Evolutionary conservation across 164 flowering plant species (phyloP).

Genomic region (Cinnamomum micranthum): DNA sequence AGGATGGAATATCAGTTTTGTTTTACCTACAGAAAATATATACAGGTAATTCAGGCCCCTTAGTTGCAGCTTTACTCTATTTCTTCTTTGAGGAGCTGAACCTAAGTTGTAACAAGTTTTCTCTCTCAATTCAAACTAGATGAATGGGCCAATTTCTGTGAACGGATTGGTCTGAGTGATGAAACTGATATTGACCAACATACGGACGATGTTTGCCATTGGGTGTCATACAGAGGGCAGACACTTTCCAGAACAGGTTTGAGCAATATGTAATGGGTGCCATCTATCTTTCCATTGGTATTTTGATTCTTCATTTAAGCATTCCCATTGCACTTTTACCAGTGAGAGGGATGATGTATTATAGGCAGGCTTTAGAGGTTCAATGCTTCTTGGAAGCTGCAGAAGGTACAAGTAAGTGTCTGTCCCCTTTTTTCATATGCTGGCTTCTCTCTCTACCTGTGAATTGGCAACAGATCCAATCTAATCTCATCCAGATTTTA

Average conservation of each 20-base stretch:
- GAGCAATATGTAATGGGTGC: background rate
- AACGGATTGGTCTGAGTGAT: conserved; percentile 41
- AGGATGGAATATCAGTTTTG: conserved; percentile 87
- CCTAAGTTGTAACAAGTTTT: conserved; percentile 7
- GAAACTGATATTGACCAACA: conserved; percentile 15
- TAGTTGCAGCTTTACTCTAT: background rate
- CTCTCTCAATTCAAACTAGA: conserved; percentile 33
- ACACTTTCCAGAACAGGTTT: conserved; percentile 92
- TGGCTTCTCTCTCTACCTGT: background rate
- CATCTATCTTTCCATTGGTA: conserved; percentile 2
- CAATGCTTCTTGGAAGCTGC: conserved; percentile 79
- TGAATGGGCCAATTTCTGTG: conserved; percentile 77
- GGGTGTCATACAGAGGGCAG: conserved; percentile 98
- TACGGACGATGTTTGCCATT: conserved; percentile 32
- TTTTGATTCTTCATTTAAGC: conserved; percentile 3
- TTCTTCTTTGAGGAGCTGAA: conserved; percentile 1
- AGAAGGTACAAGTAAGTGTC: conserved; percentile 54
- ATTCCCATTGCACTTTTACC: conserved; percentile 11
- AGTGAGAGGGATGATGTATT: conserved; percentile 99
- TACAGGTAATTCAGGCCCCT: conserved; percentile 51
- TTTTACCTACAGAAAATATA: conserved; percentile 89
- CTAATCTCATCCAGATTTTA: too few relatives aligned
- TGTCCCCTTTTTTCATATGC: background rate
- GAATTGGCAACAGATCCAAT: background rate
- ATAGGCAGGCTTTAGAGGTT: conserved; percentile 77